Evolutionary conservation across 169 alveolate genomes (phyloP), one percentile per base, ranked within the genome.

Genomic region (Plasmodium blacklocki): DNA sequence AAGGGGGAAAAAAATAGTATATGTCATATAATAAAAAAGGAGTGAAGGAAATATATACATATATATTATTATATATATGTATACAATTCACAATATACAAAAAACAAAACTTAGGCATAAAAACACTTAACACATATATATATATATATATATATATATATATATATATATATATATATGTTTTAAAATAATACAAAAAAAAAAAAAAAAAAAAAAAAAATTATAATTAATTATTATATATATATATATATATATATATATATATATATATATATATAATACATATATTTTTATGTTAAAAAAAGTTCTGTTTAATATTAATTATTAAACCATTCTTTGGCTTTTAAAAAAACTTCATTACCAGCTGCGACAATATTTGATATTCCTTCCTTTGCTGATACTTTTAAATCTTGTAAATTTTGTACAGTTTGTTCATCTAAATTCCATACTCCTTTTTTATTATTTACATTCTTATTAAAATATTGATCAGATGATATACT

Each of bases 251-350:
- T 39, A 56, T 19, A 54, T 74, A 15, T 9, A 18, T 62, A 47
- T 73, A 45, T 52, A 14, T n/a, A n/a, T 7, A 32, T 49, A 15
- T 8, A 15, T n/a, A 15, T 49, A 23, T n/a, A 32, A 26, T 15
- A 39, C 59, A 39, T 76, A 64, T 64, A 76, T 64, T 64, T 64
- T 76, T 76, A 76, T 50, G 29, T 50, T 50, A 58, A 87, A 74
- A 72, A 59, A 8, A 45, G 4, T 2, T 80, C 43, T 71, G 68
- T 64, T 29, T 23, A 3, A 19, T 50, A 58, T 39, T 88, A 76
- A 63, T 72, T 93, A 45, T 93, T 88, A 45, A 94, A 92, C 96
- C 96, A 94, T 23, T 91, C 93, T 74, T 92, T 94, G 43, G 96
- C 96, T 93, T 89, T 94, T 26, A 88, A 94, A 72, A 90, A 39